These are phyloP conservation scores for Nissolia schottii DNA, from an alignment of 306 rosid species.

Conservation along the genomic window DNA sequence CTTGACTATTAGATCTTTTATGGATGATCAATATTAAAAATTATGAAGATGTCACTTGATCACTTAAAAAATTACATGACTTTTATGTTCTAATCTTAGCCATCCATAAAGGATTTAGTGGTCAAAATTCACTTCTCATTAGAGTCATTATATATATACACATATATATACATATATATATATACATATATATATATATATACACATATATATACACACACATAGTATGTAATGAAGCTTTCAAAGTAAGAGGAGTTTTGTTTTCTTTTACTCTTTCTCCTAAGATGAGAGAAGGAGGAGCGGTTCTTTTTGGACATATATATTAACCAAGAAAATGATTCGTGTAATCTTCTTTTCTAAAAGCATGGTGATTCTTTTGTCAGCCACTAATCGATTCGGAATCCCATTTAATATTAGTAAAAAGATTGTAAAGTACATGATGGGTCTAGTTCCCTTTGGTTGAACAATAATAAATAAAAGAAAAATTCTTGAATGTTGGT, in stretches of 20 bases:
- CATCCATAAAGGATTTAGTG: too few species aligned
- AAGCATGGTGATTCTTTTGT: constrained; percentile 33
- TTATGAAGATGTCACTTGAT: too few species aligned
- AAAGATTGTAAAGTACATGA: constrained; percentile 9
- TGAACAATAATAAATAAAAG: background rate
- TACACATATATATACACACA: background rate
- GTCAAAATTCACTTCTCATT: too few species aligned
- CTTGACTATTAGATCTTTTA: too few species aligned
- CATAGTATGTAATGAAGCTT: background rate
- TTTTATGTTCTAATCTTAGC: too few species aligned
- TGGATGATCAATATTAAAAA: too few species aligned
- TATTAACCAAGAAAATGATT: constrained; percentile 21
- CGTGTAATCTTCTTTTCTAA: constrained; percentile 21
- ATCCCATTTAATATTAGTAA: constrained; percentile 37
- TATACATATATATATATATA: too few species aligned
- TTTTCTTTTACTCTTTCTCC: background rate
- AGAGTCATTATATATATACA: too few species aligned
- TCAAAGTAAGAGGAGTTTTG: background rate
- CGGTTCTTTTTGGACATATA: constrained; percentile 20
- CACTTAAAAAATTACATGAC: too few species aligned
- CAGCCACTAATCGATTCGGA: constrained; percentile 36
- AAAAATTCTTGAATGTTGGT: background rate
- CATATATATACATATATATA: too few species aligned
- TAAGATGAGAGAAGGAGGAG: background rate
- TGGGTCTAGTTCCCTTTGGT: background rate